Conservation (phyloP, 257 asterid genomes). For the Nicotiana paniculata region DNA sequence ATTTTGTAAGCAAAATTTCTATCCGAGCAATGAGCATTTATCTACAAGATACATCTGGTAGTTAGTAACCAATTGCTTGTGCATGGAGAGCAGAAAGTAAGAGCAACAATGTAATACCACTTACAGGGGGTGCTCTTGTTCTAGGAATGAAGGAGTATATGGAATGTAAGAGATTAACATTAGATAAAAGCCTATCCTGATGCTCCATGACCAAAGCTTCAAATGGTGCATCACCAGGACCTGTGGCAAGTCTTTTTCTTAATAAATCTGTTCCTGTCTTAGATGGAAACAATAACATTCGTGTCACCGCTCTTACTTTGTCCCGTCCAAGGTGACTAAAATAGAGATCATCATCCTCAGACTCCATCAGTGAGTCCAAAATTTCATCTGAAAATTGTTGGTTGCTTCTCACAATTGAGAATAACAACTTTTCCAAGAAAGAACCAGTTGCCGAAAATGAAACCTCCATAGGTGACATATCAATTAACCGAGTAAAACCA, state of each 20-base stretch:
- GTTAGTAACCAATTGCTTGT: constrained; percentile 1
- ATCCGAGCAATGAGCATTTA: constrained; percentile 75
- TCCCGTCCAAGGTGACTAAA: constrained; percentile 55
- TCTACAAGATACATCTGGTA: constrained; percentile 32
- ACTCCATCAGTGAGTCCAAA: constrained; percentile 52
- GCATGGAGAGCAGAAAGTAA: background rate
- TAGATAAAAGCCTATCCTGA: constrained; percentile 70
- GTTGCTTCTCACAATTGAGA: constrained; percentile 52
- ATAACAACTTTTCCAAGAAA: constrained; percentile 69
- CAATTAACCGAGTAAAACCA: constrained; percentile 75
- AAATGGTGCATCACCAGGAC: constrained; percentile 67
- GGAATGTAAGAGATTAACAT: constrained; percentile 71
- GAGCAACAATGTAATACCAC: constrained; percentile 18
- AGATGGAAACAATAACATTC: constrained; percentile 74
- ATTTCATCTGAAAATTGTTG: constrained; percentile 48
- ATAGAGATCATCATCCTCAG: constrained; percentile 35
- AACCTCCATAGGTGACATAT: constrained; percentile 73
- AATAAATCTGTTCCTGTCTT: constrained; percentile 43
- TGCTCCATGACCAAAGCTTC: constrained; percentile 70
- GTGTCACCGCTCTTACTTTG: constrained; percentile 73
- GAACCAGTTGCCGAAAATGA: constrained; percentile 69
- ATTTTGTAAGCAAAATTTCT: constrained; percentile 77
- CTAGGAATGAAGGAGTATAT: constrained; percentile 84
- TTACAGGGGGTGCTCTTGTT: constrained; percentile 95
- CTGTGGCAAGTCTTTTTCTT: constrained; percentile 54